Base-by-base conservation (phyloP, 1,139 yeast genomes). In the Candida sojae region DNA sequence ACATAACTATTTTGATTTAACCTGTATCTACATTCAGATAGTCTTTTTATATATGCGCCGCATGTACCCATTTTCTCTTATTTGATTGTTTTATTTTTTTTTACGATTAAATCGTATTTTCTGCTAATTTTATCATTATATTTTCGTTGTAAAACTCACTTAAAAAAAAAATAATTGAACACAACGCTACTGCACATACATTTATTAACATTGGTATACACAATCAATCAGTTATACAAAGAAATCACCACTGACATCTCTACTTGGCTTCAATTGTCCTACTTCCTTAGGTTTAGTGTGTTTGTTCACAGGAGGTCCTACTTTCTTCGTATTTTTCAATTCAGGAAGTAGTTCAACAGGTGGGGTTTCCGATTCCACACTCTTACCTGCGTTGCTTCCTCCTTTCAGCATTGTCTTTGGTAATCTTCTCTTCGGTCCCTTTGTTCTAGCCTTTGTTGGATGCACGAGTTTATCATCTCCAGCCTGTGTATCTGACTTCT, bases 401-500 rank as follows among this genome's bases (percentile, higher is more conserved):
- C 13, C 11, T 35, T 17, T 30, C 44, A 33, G 48, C 39, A 62
- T 49, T 5, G 39, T 56, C 49, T 71, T 76, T 0, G 96, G 96
- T 35, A 83, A 74, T 53, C 87, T 75, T 59, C 96, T 72, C 61
- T 79, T 84, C 2, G 96, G 96, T 0, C 96, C 96, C 57, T 77
- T 83, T 4, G 91, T 70, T 52, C 96, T 72, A 0, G 68, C 57
- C 61, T 86, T 88, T 42, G 79, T 86, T 9, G 80, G 68, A 59
- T 88, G 95, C 0, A 68, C 70, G 49, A 86, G 67, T 46, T 73
- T 69, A 39, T 55, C 62, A 5, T 55, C 50, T 11, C 52, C 45
- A 7, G 28, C 4, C 4, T 44, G 47, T 29, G 53, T 50, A 39
- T 49, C 53, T 7, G 49, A 56, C 33, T 45, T 50, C 38, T 40